Evolutionary conservation across 2,329 filamentous ascomycete genomes (phyloP), one percentile per base, ranked within the genome.

Genomic region (Lasiodiplodia theobromae): DNA sequence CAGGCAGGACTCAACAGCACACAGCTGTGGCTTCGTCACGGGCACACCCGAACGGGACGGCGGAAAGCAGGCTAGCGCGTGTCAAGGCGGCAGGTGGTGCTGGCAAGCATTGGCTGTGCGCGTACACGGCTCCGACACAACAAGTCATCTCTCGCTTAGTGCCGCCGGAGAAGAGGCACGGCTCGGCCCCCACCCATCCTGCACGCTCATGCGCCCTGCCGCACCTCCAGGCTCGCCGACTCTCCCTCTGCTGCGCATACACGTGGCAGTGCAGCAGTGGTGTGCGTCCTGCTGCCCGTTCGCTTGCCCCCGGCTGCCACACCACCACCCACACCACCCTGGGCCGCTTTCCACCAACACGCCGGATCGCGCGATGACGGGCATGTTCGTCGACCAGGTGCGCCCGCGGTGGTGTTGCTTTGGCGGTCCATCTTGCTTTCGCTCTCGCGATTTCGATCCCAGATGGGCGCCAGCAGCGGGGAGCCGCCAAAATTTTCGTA

Each of bases 261-360:
- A 70, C 69, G 69, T 70, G 66, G 69, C 69, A 70, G 49, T 57
- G 69, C 69, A 66, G 40, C 40, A 67, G 64, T 69, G 68, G 68
- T 47, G 21, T 34, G 56, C 34, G 37, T 5, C n/a, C 40, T 28
- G 56, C 56, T 21, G 52, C 34, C 54, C 31, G 54, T 38, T 23
- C 56, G 56, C 40, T 58, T 69, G 52, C 40, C 12, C 56, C 60
- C 56, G 44, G 67, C 44, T 44, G 31, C 25, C 67, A 53, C 49
- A 47, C 67, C 31, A 34, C 28, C 40, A n/a, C 38, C 25, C 60
- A 51, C 60, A 65, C 60, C 40, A 49, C 40, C 11, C 31, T 10
- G n/a, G 31, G 8, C 16, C 14, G 18, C 25, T 21, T 58, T 44
- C 23, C 37, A 63, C 63, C 51, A 56, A 51, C 63, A 52, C 34